These are phyloP conservation scores for maize (Zea mays) DNA, from an alignment of 176 grass and related monocot species.

Conservation along the genomic window Zm-B73-REFERENCE-NAM-5.0 NC_050100.1:126331001-126331500, in stretches of 20 bases:
- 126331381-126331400: conserved; percentile 14
- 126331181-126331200: background rate
- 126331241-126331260: background rate
- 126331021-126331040: background rate
- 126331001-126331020: conserved; percentile 2
- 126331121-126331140: background rate
- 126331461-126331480: conserved; percentile 74
- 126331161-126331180: background rate
- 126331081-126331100: too few species aligned
- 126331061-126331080: too few species aligned
- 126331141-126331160: background rate
- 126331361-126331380: conserved; percentile 23
- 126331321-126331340: background rate
- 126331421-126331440: conserved; percentile 99
- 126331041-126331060: background rate
- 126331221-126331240: background rate
- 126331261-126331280: conserved; percentile 20
- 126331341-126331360: background rate
- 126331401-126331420: conserved; percentile 64
- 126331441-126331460: conserved; percentile 83
- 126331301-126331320: background rate
- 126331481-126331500: conserved; percentile 97
- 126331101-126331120: too few species aligned
- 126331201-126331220: background rate
- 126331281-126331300: background rate